Base-by-base conservation (phyloP, 805 yeast genomes). In the Suhomyces tanzawaensis region DNA sequence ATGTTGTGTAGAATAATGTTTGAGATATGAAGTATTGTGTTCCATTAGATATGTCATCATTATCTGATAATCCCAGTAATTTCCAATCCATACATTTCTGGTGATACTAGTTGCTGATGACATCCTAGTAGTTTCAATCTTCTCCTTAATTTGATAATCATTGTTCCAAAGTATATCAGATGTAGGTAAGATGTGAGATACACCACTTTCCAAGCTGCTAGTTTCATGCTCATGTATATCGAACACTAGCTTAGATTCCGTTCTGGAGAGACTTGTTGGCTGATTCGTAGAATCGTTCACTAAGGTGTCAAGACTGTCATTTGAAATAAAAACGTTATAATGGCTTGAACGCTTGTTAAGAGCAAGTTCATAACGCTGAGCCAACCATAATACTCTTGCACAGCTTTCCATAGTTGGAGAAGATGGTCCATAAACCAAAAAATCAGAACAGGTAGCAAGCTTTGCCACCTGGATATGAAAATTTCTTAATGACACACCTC, bases 401-500 rank as follows among this genome's bases (percentile, higher is more conserved):
- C 63, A 42, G 7, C 63, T 48, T 30, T 35, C 37, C 55, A 53
- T 9, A 22, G 37, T 13, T 7, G 22, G 11, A 14, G 15, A 21
- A 15, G 36, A 17, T 17, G 50, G 8, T 3, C 31, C 42, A 57
- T 89, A 91, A n/a, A 90, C 77, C 4, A 87, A 65, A 35, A 88
- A 76, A 53, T 86, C 95, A 0, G 93, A 73, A 7, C 88, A 69
- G 19, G 78, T 69, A 23, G 93, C 84, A 43, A 82, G 66, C 54
- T 88, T 89, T n/a, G 88, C 74, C 14, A 81, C 84, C 61, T 91
- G 98, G 40, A 85, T 78, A 53, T 85, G 88, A 59, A 89, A 90
- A 54, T 90, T 86, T 45, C 97, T 73, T 38, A 89, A 71, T 3
- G 87, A 78, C 4, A 86, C 80, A 3, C 95, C 93, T 29, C 74